Conservation (phyloP, 495 filamentous ascomycete genomes). For the Aspergillus campestris region DNA sequence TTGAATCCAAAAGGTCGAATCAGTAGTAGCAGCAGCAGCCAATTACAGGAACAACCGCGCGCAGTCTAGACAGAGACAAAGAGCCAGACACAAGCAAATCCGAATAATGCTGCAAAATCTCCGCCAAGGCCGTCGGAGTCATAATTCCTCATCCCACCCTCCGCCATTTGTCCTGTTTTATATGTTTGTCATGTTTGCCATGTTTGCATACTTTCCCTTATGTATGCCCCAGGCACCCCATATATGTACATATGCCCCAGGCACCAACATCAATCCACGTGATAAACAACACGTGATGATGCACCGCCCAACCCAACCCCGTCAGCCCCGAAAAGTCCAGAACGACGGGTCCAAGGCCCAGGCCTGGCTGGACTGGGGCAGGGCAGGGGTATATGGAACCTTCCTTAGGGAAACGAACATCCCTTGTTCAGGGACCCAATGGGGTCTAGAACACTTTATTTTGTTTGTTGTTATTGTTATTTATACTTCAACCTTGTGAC, state of each 20-base stretch:
- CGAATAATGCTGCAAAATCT: constrained; percentile 27
- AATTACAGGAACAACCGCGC: background rate
- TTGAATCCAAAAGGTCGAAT: background rate
- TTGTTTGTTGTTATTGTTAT: background rate
- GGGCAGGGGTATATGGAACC: too few relatives aligned
- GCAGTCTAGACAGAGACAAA: too few relatives aligned
- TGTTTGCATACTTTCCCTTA: too few relatives aligned
- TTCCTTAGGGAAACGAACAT: constrained; percentile 3
- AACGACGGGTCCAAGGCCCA: constrained; percentile 19
- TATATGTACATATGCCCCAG: background rate
- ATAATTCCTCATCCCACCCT: constrained; percentile 19
- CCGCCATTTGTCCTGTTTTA: constrained; percentile 2
- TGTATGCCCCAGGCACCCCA: background rate
- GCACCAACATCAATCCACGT: background rate
- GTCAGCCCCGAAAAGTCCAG: constrained; percentile 20
- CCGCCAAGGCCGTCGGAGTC: constrained; percentile 31
- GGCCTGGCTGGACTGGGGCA: constrained; percentile 19
- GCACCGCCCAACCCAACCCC: background rate
- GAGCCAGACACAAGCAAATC: constrained; percentile 1
- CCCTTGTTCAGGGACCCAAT: constrained; percentile 9
- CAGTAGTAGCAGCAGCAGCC: background rate
- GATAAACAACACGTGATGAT: background rate
- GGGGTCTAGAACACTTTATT: constrained; percentile 24
- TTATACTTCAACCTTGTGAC: too few relatives aligned
- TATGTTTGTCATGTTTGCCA: constrained; percentile 23